Evolutionary conservation across 176 grass and related monocot species (phyloP).

Genomic region (Raddia distichophylla): DNA sequence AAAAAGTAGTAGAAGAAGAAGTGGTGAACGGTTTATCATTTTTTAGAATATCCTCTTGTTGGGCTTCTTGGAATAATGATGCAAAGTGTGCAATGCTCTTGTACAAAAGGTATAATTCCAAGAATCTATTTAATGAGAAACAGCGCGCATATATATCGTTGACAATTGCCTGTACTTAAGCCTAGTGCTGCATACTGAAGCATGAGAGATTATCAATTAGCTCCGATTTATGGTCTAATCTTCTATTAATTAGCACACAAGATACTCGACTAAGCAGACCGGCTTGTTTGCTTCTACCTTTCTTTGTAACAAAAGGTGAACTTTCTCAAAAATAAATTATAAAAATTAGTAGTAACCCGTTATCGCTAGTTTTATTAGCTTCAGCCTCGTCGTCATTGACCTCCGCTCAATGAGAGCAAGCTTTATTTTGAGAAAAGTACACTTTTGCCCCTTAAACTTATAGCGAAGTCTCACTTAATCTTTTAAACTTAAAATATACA

Average conservation of each 20-base stretch:
- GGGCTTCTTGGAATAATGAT: constrained; percentile 18
- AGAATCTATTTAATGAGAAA: neutral
- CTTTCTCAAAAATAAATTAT: neutral
- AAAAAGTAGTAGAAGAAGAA: neutral
- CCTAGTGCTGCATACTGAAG: neutral
- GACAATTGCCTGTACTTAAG: neutral
- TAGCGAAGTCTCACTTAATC: too few relatives aligned
- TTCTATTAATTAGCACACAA: neutral
- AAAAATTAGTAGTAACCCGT: neutral
- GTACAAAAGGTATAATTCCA: constrained; percentile 9
- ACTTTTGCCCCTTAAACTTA: too few relatives aligned
- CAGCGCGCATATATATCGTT: constrained; percentile 28
- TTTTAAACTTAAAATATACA: too few relatives aligned
- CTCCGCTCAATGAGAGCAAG: too few relatives aligned
- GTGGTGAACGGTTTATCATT: neutral
- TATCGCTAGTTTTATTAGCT: neutral
- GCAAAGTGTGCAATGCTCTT: constrained; percentile 14
- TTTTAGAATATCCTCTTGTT: neutral
- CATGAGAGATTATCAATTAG: neutral
- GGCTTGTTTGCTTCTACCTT: neutral
- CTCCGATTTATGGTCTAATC: constrained; percentile 1
- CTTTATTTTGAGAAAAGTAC: neutral
- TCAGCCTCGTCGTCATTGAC: neutral
- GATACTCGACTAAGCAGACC: neutral
- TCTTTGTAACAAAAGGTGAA: neutral